A percentile compares a stretch with the other conserved stretches of the same genome.
Evolutionary conservation across 2,329 filamentous ascomycete species (phyloP).

Genomic region (Graphilbum fragrans): DNA sequence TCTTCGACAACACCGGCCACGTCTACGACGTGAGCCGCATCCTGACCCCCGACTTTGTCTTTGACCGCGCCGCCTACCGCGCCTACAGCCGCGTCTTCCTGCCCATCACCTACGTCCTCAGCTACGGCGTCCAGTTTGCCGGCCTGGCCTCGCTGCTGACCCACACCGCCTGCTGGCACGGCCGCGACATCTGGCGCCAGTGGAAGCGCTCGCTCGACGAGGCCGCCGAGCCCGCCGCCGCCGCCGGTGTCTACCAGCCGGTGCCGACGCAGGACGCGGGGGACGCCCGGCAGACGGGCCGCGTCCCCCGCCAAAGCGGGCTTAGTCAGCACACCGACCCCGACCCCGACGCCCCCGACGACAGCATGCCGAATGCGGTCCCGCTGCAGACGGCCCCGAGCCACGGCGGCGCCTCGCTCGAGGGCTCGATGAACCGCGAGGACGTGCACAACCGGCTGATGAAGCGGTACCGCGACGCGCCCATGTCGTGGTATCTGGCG

Average conservation of each 20-base stretch:
- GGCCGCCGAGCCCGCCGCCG: conserved; percentile 24
- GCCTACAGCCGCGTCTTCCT: conserved; percentile 77
- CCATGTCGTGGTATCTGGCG: conserved; percentile 66
- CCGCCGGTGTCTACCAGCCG: conserved; percentile 3
- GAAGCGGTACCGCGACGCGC: conserved; percentile 71
- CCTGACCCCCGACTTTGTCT: conserved; percentile 63
- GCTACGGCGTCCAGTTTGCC: conserved; percentile 79
- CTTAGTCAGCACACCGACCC: not conserved
- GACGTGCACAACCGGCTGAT: conserved; percentile 80
- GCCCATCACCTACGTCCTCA: conserved; percentile 77
- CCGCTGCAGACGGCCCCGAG: conserved; percentile 5
- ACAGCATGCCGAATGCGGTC: conserved; percentile 4
- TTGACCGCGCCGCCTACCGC: conserved; percentile 64
- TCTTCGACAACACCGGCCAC: conserved; percentile 74
- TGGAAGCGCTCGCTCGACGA: conserved; percentile 60
- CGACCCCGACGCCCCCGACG: conserved; percentile 3
- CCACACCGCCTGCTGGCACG: conserved; percentile 76
- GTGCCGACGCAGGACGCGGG: not conserved
- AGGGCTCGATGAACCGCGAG: conserved; percentile 54
- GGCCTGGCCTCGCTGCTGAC: conserved; percentile 67
- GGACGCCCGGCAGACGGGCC: conserved; percentile 5
- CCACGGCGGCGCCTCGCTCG: conserved; percentile 18
- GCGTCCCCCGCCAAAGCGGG: not conserved
- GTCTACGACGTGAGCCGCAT: conserved; percentile 75
- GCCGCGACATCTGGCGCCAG: conserved; percentile 67